phyloP scores from a whole-genome alignment of 768 basidiomycete genomes.

The Tricholoma sp. region DNA sequence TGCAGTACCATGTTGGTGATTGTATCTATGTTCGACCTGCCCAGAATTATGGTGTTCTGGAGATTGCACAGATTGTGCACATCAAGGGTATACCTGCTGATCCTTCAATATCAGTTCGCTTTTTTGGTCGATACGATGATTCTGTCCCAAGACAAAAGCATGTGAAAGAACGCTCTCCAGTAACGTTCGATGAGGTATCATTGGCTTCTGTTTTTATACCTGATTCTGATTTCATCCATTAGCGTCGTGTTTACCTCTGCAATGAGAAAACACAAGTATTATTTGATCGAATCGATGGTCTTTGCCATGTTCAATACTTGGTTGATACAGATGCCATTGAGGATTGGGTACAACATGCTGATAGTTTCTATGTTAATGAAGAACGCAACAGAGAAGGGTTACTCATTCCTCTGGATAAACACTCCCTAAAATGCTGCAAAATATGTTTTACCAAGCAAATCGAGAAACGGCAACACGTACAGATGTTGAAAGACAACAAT shows the following conservation, averaged over 20 bases:
- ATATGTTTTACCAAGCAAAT: slow-evolving; percentile 33
- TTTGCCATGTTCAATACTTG: slow-evolving; percentile 43
- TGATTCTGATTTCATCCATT: neutral
- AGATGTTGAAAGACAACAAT: slow-evolving; percentile 28
- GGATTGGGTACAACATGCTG: slow-evolving; percentile 46
- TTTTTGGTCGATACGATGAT: slow-evolving; percentile 44
- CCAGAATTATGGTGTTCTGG: slow-evolving; percentile 27
- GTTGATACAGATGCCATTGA: slow-evolving; percentile 29
- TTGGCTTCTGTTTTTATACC: slow-evolving; percentile 12
- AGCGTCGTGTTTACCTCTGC: slow-evolving; percentile 43
- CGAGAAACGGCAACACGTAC: slow-evolving; percentile 20
- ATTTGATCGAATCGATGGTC: slow-evolving; percentile 44
- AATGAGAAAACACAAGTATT: slow-evolving; percentile 20
- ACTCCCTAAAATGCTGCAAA: slow-evolving; percentile 31
- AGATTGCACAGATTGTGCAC: slow-evolving; percentile 52
- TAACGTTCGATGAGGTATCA: slow-evolving; percentile 39
- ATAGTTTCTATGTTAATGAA: slow-evolving; percentile 55
- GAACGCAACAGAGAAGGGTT: slow-evolving; percentile 13
- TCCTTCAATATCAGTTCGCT: slow-evolving; percentile 29
- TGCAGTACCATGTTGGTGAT: slow-evolving; percentile 52
- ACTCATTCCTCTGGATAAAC: slow-evolving; percentile 15
- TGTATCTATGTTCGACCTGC: slow-evolving; percentile 52
- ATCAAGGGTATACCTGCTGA: slow-evolving; percentile 23
- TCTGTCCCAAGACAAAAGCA: slow-evolving; percentile 16
- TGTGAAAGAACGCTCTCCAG: neutral